Conservation (phyloP, 2,329 filamentous ascomycete species). For the Diaporthe helianthi region DNA sequence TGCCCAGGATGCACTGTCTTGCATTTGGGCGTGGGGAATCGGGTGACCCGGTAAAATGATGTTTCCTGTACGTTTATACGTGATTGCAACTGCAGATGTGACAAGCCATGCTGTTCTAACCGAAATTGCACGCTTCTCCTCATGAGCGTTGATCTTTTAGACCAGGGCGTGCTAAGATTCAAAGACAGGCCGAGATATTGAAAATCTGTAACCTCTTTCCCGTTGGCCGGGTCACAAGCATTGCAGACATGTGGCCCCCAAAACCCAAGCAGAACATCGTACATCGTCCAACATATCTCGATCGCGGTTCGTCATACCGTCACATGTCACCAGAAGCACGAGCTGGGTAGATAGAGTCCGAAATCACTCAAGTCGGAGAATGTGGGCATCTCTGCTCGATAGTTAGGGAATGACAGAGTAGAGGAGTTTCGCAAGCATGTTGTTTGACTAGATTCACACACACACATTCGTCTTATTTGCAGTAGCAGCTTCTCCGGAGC, state of each 20-base stretch:
- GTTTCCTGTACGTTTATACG: background rate
- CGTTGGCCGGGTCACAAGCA: background rate
- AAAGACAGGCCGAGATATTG: too few species aligned
- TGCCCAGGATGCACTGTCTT: background rate
- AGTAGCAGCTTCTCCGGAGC: background rate
- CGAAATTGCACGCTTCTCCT: background rate
- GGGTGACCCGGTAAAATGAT: background rate
- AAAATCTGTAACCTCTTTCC: too few species aligned
- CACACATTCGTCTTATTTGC: background rate
- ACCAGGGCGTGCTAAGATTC: too few species aligned
- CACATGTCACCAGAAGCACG: too few species aligned
- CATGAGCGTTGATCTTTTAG: background rate
- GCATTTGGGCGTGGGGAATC: background rate
- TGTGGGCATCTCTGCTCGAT: too few species aligned
- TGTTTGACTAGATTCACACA: too few species aligned
- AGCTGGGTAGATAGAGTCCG: too few species aligned
- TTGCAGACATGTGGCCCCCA: background rate
- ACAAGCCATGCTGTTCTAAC: background rate
- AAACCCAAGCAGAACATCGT: too few species aligned
- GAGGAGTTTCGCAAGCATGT: too few species aligned
- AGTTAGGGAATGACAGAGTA: background rate
- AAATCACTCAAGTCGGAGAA: too few species aligned
- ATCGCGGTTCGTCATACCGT: background rate
- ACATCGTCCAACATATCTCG: too few species aligned
- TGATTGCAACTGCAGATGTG: background rate